Evolutionary conservation across 192 early-diverging fungal genomes (phyloP), one percentile per base, ranked within the genome.

Genomic region (Kickxella alabastrina): DNA sequence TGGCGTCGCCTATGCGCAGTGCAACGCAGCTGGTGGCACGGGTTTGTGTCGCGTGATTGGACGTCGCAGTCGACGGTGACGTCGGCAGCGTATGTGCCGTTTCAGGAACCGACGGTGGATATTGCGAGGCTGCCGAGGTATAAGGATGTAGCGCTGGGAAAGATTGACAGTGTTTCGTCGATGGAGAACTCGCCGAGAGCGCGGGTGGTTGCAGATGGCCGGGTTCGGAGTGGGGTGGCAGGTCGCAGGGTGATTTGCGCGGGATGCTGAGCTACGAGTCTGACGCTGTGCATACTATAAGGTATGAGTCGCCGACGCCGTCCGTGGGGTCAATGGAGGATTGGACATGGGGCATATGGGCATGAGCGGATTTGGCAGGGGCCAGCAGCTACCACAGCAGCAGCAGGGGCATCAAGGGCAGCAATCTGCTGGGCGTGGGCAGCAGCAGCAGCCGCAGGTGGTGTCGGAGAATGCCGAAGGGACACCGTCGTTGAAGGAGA

Each of bases 51-150:
- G n/a, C n/a, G n/a, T n/a, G n/a, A n/a, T n/a, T n/a, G 41, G 22
- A 47, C 63, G 18, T 54, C 63, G 10, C 36, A 40, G 44, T 26
- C 19, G 12, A 27, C 24, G 24, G 21, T 6, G 36, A 27, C 40
- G 7, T 29, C 14, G 40, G 21, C 42, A 27, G 34, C n/a, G 9
- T 76, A 76, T 26, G 54, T 65, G 59, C 73, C 73, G 43, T 76
- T 76, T 46, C 73, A 76, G 52, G 73, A 76, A 6, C 73, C 73
- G 3, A 76, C 73, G 0, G 62, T 76, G 4, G 73, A 76, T 21
- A 37, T 76, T 5, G 43, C 36, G 23, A 44, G 56, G 28, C 36
- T 76, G 54, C 62, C 62, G 4, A 21, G 40, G 4, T 76, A 69
- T 38, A 44, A 46, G 6, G 44, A 55, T 5, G 50, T 76, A 3